These are phyloP conservation scores for Cronartium ribicola DNA, from an alignment of 1,284 basidiomycete genomes.

Conservation along the genomic window DNA sequence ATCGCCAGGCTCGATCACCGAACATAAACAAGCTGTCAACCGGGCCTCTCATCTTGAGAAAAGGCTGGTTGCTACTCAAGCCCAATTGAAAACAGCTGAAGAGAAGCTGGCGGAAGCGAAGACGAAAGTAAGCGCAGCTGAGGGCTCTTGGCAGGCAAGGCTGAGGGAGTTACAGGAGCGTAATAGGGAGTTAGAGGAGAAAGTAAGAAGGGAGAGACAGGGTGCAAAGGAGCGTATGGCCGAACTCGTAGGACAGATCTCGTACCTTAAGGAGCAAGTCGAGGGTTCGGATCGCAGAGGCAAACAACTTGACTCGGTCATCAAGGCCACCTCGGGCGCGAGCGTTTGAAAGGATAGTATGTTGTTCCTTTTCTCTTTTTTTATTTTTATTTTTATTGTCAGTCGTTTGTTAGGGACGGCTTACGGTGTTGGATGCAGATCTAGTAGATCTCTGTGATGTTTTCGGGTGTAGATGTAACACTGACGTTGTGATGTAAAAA, in stretches of 20 bases:
- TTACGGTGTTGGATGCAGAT: too few relatives aligned
- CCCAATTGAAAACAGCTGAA: conserved; percentile 74
- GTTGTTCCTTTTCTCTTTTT: too few relatives aligned
- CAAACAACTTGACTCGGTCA: conserved; percentile 20
- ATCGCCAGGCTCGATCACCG: conserved; percentile 56
- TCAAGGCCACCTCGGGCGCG: background rate
- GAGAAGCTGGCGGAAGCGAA: conserved; percentile 71
- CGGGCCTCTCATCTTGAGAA: conserved; percentile 75
- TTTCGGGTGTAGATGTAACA: too few relatives aligned
- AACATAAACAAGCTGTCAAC: conserved; percentile 66
- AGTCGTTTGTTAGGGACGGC: too few relatives aligned
- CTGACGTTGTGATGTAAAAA: too few relatives aligned
- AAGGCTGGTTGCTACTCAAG: conserved; percentile 70
- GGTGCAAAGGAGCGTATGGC: conserved; percentile 76
- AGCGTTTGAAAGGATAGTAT: too few relatives aligned
- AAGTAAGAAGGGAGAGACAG: conserved; percentile 87
- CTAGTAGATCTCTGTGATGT: too few relatives aligned
- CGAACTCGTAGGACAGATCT: conserved; percentile 51
- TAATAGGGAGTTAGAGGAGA: conserved; percentile 80
- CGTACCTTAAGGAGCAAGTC: conserved; percentile 30
- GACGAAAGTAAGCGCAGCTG: conserved; percentile 65
- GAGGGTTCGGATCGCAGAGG: conserved; percentile 9
- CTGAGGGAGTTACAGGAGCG: conserved; percentile 85
- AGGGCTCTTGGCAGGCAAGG: conserved; percentile 83
- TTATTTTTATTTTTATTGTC: too few relatives aligned